Evolutionary conservation across 768 basidiomycete species (phyloP), one percentile per base, ranked within the genome.

Genomic region (Xerocomus brunneocitrinus): DNA sequence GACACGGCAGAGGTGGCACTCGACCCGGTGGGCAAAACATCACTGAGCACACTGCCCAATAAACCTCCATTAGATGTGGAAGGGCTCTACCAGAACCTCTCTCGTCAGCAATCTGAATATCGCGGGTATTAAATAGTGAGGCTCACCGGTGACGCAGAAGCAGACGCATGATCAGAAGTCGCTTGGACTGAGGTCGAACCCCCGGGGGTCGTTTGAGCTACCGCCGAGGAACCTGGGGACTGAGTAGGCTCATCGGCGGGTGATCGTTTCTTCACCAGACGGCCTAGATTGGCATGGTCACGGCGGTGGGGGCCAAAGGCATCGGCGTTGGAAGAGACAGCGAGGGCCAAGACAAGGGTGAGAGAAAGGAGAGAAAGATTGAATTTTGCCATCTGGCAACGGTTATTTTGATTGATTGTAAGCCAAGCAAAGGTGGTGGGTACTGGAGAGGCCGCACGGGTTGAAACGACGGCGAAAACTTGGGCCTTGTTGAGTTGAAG

Each of bases 241-340:
- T 70, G 69, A 58, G 71, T 47, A n/a, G 54, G 27, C 6, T 14
- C 14, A 35, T 50, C 43, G 27, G 49, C 2, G 1, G 78, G 74
- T 4, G 73, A 65, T 35, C 88, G 85, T 66, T 86, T 89, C 73
- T 77, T 87, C 59, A 90, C 66, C 67, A 91, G 70, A 62, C 88
- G 85, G 62, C 82, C 80, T 62, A 83, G 70, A 62, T 73, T 73
- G 47, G 61, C 74, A 70, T 87, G 83, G 69, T 79, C 79, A 59
- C 81, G 81, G 47, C 75, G 82, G 34, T 70, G 70, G 6, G 56
- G 66, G 30, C 69, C 71, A 56, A 73, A 70, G 54, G 74, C 66
- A 52, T 77, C 71, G 63, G 80, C 79, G 52, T 79, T 73, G 42
- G 76, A 72, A 56, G 76, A 68, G 59, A 76, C 62, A 49, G 67